Evolutionary conservation across 164 flowering plant genomes (phyloP).

Genomic region (Piper longum): DNA sequence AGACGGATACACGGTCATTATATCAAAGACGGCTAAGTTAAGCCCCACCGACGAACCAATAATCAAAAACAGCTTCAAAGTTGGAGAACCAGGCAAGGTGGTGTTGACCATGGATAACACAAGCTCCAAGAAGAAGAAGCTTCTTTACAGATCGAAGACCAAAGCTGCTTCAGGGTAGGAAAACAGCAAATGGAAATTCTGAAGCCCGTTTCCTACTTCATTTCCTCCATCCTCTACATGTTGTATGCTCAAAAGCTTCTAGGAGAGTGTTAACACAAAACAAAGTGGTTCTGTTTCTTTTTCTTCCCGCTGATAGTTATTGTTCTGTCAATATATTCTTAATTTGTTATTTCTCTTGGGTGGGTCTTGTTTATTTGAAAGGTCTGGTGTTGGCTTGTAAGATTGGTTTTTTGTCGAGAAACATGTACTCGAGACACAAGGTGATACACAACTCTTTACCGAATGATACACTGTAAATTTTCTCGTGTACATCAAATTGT

Average conservation of each 20-base stretch:
- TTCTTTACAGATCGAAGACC: constrained; percentile 70
- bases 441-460: constrained; percentile 1
- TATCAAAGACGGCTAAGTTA: constrained; percentile 54
- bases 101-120: constrained; percentile 66
- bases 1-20: constrained; percentile 59
- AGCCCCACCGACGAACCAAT: constrained; percentile 45
- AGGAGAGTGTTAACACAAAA: not conserved
- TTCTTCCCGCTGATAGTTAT: not conserved
- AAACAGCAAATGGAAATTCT: not conserved
- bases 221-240: not conserved
- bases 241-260: not conserved
- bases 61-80: constrained; percentile 45
- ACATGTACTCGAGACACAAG: constrained; percentile 3
- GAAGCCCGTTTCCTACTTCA: not conserved
- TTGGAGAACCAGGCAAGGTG: constrained; percentile 60
- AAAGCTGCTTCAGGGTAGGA: constrained; percentile 19
- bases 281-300: not conserved
- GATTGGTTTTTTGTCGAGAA: constrained; percentile 3
- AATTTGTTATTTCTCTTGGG: constrained; percentile 2
- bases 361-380: not conserved
- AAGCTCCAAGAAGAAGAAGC: constrained; percentile 83
- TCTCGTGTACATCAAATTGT: constrained; percentile 6
- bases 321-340: too few species aligned
- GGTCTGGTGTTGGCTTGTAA: constrained; percentile 7
- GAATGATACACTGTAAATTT: constrained; percentile 7